Percentiles rank a stretch among this genome's conserved stretches.
Conservation (phyloP, 176 grass and related monocot species). For the Phragmites australis region DNA sequence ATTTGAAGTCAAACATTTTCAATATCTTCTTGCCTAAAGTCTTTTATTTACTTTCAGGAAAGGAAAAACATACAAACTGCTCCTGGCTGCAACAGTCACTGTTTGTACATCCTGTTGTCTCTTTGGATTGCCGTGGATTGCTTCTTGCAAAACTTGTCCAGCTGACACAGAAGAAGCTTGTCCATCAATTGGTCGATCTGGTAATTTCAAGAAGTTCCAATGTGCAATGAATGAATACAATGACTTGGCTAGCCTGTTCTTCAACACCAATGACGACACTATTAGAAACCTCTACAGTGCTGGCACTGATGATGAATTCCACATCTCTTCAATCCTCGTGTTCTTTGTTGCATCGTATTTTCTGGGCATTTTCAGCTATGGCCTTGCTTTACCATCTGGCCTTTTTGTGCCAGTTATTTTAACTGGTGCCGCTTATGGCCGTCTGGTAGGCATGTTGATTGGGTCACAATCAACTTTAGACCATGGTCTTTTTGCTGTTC, state of each 20-base stretch:
- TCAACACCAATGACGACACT: conserved; percentile 92
- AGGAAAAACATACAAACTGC: conserved; percentile 67
- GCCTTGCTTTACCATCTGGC: conserved; percentile 78
- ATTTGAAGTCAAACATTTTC: conserved; percentile 14
- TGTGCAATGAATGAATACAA: conserved; percentile 77
- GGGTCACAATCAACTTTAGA: conserved; percentile 70
- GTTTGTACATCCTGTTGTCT: conserved; percentile 80
- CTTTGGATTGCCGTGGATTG: conserved; percentile 86
- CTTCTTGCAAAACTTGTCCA: conserved; percentile 78
- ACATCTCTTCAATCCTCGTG: conserved; percentile 68
- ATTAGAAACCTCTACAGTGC: conserved; percentile 89
- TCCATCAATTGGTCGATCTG: conserved; percentile 90
- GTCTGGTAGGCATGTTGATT: conserved; percentile 78
- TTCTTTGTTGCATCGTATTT: conserved; percentile 80
- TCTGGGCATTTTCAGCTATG: conserved; percentile 96
- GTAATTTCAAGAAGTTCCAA: conserved; percentile 96
- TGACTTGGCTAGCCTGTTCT: conserved; percentile 91
- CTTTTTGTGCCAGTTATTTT: conserved; percentile 93
- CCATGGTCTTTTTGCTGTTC: conserved; percentile 86
- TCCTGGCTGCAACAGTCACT: conserved; percentile 74
- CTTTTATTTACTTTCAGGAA: conserved; percentile 62
- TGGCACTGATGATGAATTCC: conserved; percentile 74
- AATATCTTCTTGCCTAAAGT: conserved; percentile 16
- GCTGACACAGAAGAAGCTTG: conserved; percentile 64
- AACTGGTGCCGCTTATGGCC: conserved; percentile 85